Base-by-base conservation (phyloP, 768 basidiomycete species). In the Suillus ampliporus region DNA sequence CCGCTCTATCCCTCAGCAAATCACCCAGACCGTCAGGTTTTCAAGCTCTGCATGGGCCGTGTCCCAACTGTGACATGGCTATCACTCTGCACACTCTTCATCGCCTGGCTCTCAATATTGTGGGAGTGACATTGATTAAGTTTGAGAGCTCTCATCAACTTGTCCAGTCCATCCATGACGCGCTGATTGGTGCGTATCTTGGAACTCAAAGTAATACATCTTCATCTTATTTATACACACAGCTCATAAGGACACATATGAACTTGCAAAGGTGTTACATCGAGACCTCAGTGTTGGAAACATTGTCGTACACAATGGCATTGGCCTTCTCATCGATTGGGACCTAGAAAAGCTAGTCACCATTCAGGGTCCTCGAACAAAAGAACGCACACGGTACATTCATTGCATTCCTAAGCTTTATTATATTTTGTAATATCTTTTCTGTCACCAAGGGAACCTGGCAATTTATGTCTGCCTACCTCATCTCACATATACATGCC, bases 271-370 rank as follows among this genome's bases (percentile, higher is more conserved):
- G 21, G 3, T 61, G 38, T 37, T 61, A 19, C 63, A 64, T 28
- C 19, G 52, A 3, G 43, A 64, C 23, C n/a, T 61, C 23, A 61
- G 60, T 43, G 21, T 31, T 31, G 60, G 51, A 8, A 61, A 53
- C 17, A 35, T 61, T 34, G 21, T 61, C 19, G 54, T 61, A 14
- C 17, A 23, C 40, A 4, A 23, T 14, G 38, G 37, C 23, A 9
- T 14, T 23, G 60, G 60, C 11, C 26, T 38, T 34, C 19, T 61
- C 23, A 61, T 61, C 8, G 50, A 61, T 31, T 61, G 60, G 60
- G 51, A 61, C 19, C 28, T 61, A 21, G 60, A 19, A 34, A 54
- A 61, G 35, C 31, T 35, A 31, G 47, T 47, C 15, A 21, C 9
- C 7, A 21, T 37, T n/a, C 5, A 14, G 3, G 35, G 19, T 23